Conservation (phyloP, 2,329 filamentous ascomycete species). For the Nemania sp. region DNA sequence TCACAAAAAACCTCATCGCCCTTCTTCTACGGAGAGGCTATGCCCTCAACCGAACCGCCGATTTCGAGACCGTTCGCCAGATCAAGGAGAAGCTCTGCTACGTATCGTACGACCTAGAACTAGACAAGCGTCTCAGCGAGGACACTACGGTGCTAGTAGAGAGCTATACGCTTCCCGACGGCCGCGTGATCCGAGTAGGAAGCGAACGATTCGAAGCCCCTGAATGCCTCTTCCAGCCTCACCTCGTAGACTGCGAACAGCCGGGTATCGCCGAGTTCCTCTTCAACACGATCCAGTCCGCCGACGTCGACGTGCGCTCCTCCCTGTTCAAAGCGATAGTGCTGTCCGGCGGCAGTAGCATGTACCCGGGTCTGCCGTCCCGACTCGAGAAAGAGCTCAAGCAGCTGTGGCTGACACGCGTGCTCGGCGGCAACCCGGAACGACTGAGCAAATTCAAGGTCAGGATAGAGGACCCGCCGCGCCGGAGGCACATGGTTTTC, state of each 20-base stretch:
- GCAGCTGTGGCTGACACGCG: constrained; percentile 95
- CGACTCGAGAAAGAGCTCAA: constrained; percentile 98
- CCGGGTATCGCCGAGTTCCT: constrained; percentile 96
- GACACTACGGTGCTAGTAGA: constrained; percentile 98
- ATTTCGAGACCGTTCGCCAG: constrained; percentile 98
- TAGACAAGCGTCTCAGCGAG: constrained; percentile 95
- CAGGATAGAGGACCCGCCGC: constrained; percentile 95
- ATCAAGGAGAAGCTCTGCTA: constrained; percentile 99
- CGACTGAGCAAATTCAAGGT: constrained; percentile 99
- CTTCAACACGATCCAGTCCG: constrained; percentile 98
- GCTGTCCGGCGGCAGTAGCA: constrained; percentile 94
- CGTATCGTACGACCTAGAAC: constrained; percentile 95
- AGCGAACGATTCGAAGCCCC: constrained; percentile 98
- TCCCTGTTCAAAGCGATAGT: constrained; percentile 98
- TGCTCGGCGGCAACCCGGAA: constrained; percentile 91
- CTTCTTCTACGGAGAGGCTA: constrained; percentile 94
- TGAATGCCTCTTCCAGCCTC: constrained; percentile 98
- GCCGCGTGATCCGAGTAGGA: constrained; percentile 93
- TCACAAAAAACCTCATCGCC: constrained; percentile 97
- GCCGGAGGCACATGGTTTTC: constrained; percentile 99
- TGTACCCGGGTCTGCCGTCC: constrained; percentile 97
- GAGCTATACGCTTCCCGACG: constrained; percentile 96
- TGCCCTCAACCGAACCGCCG: constrained; percentile 95
- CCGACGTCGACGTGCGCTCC: constrained; percentile 93
- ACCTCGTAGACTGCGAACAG: constrained; percentile 97